Conservation (phyloP, 1,284 basidiomycete genomes). For the Termitomyces sp. region DNA sequence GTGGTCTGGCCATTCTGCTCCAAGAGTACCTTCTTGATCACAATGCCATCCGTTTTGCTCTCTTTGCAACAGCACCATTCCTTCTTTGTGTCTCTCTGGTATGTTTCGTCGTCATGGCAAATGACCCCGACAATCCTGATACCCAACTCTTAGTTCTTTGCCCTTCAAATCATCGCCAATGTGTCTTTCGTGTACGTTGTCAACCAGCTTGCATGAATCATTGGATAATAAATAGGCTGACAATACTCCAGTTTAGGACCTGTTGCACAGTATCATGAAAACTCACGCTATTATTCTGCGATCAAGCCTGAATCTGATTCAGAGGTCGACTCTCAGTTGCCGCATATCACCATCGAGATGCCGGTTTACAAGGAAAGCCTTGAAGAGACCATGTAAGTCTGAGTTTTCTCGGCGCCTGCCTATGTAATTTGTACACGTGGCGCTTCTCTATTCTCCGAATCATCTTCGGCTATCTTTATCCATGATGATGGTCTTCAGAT, state of each 20-base stretch:
- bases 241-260: constrained; percentile 51
- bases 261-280: constrained; percentile 71
- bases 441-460: constrained; percentile 59
- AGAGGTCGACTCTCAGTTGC: constrained; percentile 60
- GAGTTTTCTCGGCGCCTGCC: background rate
- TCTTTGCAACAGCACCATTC: constrained; percentile 61
- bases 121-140: background rate
- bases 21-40: constrained; percentile 68
- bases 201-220: constrained; percentile 4
- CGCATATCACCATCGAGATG: constrained; percentile 76
- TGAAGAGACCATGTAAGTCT: constrained; percentile 56
- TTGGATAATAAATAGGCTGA: constrained; percentile 13
- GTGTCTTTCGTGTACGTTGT: constrained; percentile 52
- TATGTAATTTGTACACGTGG: constrained; percentile 1
- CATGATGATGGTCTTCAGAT: constrained; percentile 77
- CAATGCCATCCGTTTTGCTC: constrained; percentile 55
- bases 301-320: constrained; percentile 57
- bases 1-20: constrained; percentile 54
- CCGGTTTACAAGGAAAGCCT: constrained; percentile 81
- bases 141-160: constrained; percentile 49
- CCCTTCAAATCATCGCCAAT: constrained; percentile 64
- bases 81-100: constrained; percentile 72
- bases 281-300: constrained; percentile 72
- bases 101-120: constrained; percentile 21
- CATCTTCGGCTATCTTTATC: constrained; percentile 70